These are phyloP conservation scores for Eucalyptus albens DNA, from an alignment of 345 rosid species.

Conservation along the genomic window DNA sequence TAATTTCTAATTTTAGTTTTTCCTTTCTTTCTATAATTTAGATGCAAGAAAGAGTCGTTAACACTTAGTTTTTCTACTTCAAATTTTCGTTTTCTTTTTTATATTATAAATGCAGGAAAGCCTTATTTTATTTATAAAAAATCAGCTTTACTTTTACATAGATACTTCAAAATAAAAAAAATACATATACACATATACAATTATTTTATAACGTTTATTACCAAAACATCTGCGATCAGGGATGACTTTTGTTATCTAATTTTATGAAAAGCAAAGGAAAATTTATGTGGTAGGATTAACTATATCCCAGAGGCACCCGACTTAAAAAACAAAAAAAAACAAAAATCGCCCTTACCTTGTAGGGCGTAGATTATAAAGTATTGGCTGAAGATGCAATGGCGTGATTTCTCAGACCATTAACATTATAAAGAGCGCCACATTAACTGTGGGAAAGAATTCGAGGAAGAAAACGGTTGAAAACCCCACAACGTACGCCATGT, in stretches of 20 bases:
- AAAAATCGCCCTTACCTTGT: not conserved
- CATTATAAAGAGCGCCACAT: not conserved
- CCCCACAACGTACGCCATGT: not conserved
- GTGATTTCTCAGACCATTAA: not conserved
- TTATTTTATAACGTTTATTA: not conserved
- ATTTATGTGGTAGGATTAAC: accelerated
- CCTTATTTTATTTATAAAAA: not conserved
- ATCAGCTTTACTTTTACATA: not conserved
- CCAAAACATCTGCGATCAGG: not conserved
- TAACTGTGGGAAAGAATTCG: not conserved
- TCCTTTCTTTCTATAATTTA: not conserved
- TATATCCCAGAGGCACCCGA: not conserved
- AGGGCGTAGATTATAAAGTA: not conserved
- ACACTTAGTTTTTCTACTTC: not conserved
- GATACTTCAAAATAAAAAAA: not conserved
- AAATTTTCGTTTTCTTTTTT: not conserved
- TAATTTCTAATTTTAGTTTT: no score
- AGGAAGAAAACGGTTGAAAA: not conserved
- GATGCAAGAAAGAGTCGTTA: not conserved
- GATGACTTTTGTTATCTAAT: not conserved
- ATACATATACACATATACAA: not conserved
- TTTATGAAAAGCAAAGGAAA: not conserved
- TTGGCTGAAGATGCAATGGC: not conserved
- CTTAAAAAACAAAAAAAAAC: not conserved
- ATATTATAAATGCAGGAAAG: not conserved